These are phyloP conservation scores for Penicillium pancosmium DNA, from an alignment of 495 filamentous ascomycete species.

Conservation along the genomic window DNA sequence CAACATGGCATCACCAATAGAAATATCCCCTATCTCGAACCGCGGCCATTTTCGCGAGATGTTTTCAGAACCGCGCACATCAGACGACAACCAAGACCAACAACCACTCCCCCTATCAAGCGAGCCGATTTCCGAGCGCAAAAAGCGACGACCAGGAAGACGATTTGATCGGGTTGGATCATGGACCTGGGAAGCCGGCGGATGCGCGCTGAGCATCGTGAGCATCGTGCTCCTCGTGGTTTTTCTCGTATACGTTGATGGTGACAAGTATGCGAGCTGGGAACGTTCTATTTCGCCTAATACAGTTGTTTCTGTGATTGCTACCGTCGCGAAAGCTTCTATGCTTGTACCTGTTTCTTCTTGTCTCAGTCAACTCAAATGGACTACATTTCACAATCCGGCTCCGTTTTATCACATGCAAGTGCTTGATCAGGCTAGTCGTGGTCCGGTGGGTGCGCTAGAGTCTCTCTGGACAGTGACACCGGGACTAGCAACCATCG, in stretches of 20 bases:
- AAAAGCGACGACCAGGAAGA: neutral
- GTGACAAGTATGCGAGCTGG: constrained; percentile 8
- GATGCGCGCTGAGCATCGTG: neutral
- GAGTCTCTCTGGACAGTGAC: constrained; percentile 4
- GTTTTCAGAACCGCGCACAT: neutral
- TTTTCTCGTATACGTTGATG: constrained; percentile 10
- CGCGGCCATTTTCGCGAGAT: neutral
- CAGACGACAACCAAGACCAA: neutral
- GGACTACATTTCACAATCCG: constrained; percentile 6
- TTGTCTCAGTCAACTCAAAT: constrained; percentile 18
- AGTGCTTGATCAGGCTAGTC: constrained; percentile 14
- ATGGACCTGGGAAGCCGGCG: constrained; percentile 11
- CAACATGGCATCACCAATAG: neutral
- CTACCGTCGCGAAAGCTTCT: constrained; percentile 10
- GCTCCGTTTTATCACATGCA: constrained; percentile 11
- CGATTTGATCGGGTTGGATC: constrained; percentile 2
- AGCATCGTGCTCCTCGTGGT: constrained; percentile 4
- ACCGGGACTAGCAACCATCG: neutral
- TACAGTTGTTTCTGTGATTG: constrained; percentile 10
- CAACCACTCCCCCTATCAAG: neutral
- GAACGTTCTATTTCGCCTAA: constrained; percentile 12
- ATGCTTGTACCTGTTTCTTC: constrained; percentile 10
- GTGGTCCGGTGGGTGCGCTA: constrained; percentile 11
- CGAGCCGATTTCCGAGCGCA: neutral
- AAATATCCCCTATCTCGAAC: neutral